These are phyloP conservation scores for Penicillium cinerascens DNA, from an alignment of 495 filamentous ascomycete genomes.

Conservation along the genomic window DNA sequence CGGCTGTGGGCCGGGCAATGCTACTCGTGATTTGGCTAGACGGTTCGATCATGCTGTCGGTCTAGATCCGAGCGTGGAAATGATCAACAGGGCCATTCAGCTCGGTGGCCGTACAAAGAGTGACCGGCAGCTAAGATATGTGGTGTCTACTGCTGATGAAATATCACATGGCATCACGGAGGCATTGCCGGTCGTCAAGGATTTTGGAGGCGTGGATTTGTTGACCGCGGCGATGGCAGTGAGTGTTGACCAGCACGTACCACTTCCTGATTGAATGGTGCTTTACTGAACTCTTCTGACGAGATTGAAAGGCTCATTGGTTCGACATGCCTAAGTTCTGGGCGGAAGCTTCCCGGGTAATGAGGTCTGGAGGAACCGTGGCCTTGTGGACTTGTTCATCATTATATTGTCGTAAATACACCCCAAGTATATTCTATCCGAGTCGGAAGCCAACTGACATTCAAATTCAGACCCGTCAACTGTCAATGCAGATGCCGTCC, in stretches of 20 bases:
- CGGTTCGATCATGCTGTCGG: too few species aligned
- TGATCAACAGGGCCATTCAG: too few species aligned
- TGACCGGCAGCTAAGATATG: conserved; percentile 31
- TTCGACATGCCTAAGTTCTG: conserved; percentile 55
- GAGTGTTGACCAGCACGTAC: conserved; percentile 7
- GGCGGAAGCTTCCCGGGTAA: conserved; percentile 37
- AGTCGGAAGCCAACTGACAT: conserved; percentile 19
- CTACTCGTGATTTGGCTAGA: too few species aligned
- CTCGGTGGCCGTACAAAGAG: conserved; percentile 6
- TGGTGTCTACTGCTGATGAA: conserved; percentile 38
- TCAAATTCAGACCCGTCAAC: too few species aligned
- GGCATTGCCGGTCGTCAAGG: background rate
- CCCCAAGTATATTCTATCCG: conserved; percentile 4
- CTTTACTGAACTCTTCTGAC: background rate
- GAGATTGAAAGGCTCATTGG: conserved; percentile 47
- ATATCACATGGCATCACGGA: conserved; percentile 13
- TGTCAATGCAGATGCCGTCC: conserved; percentile 5
- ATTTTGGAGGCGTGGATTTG: conserved; percentile 42
- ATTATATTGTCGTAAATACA: conserved; percentile 24
- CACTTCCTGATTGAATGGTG: background rate
- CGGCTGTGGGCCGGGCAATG: too few species aligned
- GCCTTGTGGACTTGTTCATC: conserved; percentile 43
- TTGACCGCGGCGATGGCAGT: conserved; percentile 47
- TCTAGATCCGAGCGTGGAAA: too few species aligned
- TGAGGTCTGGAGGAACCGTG: conserved; percentile 52